Conservation (phyloP, 352 stramenopile species). For the Sclerospora graminicola region DNA sequence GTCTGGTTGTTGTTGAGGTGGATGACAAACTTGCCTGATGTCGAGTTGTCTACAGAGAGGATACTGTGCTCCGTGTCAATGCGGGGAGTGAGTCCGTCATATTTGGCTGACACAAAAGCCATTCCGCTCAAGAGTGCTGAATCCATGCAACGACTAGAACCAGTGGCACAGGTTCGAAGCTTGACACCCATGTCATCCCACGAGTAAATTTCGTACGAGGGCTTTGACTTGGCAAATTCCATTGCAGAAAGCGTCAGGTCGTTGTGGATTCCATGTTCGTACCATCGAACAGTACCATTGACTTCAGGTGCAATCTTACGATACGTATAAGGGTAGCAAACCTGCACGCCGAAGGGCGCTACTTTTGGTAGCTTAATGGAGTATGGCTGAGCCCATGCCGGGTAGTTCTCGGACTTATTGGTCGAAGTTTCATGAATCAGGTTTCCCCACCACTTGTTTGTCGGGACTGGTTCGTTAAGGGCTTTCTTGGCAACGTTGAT, state of each 20-base stretch:
- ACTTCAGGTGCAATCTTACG: constrained; percentile 25
- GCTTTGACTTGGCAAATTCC: constrained; percentile 30
- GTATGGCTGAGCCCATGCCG: constrained; percentile 59
- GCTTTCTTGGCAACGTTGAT: constrained; percentile 38
- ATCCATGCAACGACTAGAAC: constrained; percentile 32
- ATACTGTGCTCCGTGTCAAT: constrained; percentile 37
- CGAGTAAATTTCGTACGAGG: constrained; percentile 45
- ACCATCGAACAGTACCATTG: constrained; percentile 40
- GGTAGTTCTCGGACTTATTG: constrained; percentile 26
- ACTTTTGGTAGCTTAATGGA: constrained; percentile 36
- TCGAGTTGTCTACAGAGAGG: constrained; percentile 22
- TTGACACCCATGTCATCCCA: constrained; percentile 51
- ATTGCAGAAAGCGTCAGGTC: constrained; percentile 50
- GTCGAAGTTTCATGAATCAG: constrained; percentile 40
- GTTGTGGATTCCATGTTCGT: constrained; percentile 47
- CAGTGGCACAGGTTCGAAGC: constrained; percentile 24
- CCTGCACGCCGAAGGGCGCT: constrained; percentile 36
- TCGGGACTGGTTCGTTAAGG: constrained; percentile 38
- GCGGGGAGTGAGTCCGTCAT: constrained; percentile 33
- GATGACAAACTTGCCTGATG: constrained; percentile 40
- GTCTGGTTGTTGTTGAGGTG: constrained; percentile 44
- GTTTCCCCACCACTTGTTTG: constrained; percentile 78
- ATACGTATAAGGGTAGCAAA: constrained; percentile 53
- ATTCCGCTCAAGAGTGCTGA: constrained; percentile 47
- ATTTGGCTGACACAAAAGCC: constrained; percentile 49